These are phyloP conservation scores for Micractinium conductrix DNA, from an alignment of 139 green algal species.

Conservation along the genomic window DNA sequence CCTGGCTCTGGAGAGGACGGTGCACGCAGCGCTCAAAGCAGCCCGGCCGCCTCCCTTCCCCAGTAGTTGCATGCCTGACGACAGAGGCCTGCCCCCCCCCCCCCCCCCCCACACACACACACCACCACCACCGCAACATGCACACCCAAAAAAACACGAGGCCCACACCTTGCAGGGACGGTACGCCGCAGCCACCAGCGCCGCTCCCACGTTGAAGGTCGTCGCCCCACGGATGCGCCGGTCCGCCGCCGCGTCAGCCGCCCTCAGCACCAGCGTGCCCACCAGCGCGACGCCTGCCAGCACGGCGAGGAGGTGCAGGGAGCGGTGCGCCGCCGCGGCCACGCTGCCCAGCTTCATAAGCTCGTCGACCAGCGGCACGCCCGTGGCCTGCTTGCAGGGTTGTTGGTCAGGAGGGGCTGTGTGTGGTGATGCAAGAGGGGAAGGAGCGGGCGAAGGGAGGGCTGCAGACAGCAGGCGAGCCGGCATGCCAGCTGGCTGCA, in stretches of 20 bases:
- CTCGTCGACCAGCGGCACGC: conserved; percentile 21
- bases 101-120: neutral
- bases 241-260: neutral
- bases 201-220: neutral
- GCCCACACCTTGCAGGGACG: conserved; percentile 2
- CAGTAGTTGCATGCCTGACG: neutral
- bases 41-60: no score
- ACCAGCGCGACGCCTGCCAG: neutral
- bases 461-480: neutral
- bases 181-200: neutral
- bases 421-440: neutral
- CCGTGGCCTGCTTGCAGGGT: neutral
- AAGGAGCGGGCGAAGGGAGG: no score
- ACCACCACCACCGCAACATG: neutral
- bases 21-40: no score
- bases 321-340: neutral
- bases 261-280: neutral
- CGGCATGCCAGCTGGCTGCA: no score
- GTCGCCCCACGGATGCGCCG: neutral
- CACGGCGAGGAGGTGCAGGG: neutral
- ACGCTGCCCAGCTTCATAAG: conserved; percentile 21
- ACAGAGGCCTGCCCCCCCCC: neutral
- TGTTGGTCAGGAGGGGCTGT: neutral
- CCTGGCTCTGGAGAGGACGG: neutral
- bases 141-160: no score